A percentile compares a stretch with the other conserved stretches of the same genome.
Evolutionary conservation across 805 yeast species (phyloP).

Genomic region (Saccharomycopsis malanga): DNA sequence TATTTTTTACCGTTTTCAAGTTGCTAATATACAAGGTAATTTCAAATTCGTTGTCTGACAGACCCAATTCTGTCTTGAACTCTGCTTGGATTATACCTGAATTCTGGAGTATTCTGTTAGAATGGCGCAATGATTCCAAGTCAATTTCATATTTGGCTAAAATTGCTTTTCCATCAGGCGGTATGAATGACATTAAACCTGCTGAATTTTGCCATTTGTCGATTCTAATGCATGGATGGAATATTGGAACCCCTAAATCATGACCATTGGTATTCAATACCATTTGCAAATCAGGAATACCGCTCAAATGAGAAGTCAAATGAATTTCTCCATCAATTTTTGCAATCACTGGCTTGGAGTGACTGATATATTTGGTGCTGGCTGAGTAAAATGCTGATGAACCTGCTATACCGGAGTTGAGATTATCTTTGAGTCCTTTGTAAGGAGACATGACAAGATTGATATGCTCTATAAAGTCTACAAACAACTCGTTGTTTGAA

Average conservation of each 20-base stretch:
- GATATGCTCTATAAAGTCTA: slow-evolving; percentile 69
- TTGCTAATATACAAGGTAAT: slow-evolving; percentile 43
- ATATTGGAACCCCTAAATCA: slow-evolving; percentile 47
- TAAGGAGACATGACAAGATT: slow-evolving; percentile 27
- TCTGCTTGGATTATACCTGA: slow-evolving; percentile 52
- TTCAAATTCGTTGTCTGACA: slow-evolving; percentile 53
- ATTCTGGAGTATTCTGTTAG: slow-evolving; percentile 23
- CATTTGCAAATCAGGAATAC: slow-evolving; percentile 65
- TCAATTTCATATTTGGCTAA: slow-evolving; percentile 61
- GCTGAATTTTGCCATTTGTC: slow-evolving; percentile 42
- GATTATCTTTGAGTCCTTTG: not conserved
- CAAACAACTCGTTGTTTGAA: slow-evolving; percentile 76
- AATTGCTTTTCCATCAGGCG: slow-evolving; percentile 76
- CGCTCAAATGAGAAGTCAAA: slow-evolving; percentile 66
- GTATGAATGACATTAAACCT: slow-evolving; percentile 58
- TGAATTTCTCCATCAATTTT: slow-evolving; percentile 55
- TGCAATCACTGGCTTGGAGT: slow-evolving; percentile 40
- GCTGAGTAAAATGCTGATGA: slow-evolving; percentile 21
- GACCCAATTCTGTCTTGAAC: slow-evolving; percentile 47
- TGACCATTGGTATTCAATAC: slow-evolving; percentile 41
- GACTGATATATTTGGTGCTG: slow-evolving; percentile 21
- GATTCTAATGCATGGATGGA: slow-evolving; percentile 63
- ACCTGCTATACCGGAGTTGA: not conserved
- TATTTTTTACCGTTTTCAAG: slow-evolving; percentile 36
- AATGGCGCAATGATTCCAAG: slow-evolving; percentile 28